These are phyloP conservation scores for Populus alba DNA, from an alignment of 345 rosid species.

Conservation along the genomic window DNA sequence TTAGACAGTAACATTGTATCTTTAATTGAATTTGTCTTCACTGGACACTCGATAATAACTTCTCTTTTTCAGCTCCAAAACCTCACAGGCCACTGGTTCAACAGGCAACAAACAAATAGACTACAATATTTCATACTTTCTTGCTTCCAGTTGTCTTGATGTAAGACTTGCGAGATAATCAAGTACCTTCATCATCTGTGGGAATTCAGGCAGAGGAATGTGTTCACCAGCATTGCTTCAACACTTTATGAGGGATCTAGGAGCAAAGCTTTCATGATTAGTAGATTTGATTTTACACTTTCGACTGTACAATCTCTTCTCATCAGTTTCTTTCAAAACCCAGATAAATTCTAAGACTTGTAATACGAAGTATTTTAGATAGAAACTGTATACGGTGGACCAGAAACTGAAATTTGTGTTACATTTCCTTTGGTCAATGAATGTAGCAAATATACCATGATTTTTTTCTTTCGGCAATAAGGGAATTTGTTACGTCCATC, in stretches of 20 bases:
- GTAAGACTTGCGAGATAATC: neutral
- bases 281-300: neutral
- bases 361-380: neutral
- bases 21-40: neutral
- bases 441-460: neutral
- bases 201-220: neutral
- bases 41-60: neutral
- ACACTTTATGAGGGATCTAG: too few relatives aligned
- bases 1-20: neutral
- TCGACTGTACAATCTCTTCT: neutral
- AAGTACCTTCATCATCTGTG: neutral
- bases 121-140: neutral
- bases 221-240: neutral
- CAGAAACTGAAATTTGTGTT: neutral
- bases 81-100: slow-evolving; percentile 14
- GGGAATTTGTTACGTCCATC: neutral
- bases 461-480: neutral
- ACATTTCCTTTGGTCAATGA: neutral
- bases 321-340: neutral
- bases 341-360: neutral
- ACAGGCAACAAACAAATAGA: slow-evolving; percentile 1
- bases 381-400: neutral
- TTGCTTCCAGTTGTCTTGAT: neutral
- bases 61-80: slow-evolving; percentile 12
- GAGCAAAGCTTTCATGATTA: too few relatives aligned